Evolutionary conservation across 306 rosid species (phyloP).

Genomic region (Cucurbita maxima): DNA sequence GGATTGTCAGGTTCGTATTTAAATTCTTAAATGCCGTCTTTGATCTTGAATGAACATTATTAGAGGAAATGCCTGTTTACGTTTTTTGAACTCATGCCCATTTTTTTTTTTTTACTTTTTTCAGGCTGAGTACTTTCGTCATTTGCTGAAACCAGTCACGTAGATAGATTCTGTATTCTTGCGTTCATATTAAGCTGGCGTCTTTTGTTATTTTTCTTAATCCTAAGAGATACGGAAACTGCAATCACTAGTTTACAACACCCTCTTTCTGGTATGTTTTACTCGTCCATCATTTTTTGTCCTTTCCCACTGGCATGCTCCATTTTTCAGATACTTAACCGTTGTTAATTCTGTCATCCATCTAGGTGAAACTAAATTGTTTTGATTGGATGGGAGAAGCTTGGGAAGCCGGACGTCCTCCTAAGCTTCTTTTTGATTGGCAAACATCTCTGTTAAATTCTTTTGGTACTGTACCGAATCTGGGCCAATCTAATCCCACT

Average conservation of each 20-base stretch:
- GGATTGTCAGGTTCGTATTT: constrained; percentile 82
- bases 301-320: neutral
- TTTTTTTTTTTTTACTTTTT: constrained; percentile 14
- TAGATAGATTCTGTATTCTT: constrained; percentile 29
- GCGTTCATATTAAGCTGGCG: constrained; percentile 47
- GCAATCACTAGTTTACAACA: constrained; percentile 32
- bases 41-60: neutral
- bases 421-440: constrained; percentile 27
- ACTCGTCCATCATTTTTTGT: neutral
- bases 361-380: constrained; percentile 10
- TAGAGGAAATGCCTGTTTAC: neutral
- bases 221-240: constrained; percentile 34
- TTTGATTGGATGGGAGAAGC: constrained; percentile 68
- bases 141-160: constrained; percentile 96
- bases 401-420: constrained; percentile 35
- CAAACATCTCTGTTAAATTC: constrained; percentile 38
- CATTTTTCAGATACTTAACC: neutral
- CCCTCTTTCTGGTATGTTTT: constrained; percentile 48
- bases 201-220: constrained; percentile 43
- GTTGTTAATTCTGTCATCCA: neutral
- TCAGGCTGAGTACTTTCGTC: constrained; percentile 99
- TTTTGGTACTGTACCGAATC: constrained; percentile 18
- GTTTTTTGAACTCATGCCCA: neutral
- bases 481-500: constrained; percentile 33
- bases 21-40: neutral